Conservation (phyloP, 257 asterid species). For the Fraxinus pennsylvanica region DNA sequence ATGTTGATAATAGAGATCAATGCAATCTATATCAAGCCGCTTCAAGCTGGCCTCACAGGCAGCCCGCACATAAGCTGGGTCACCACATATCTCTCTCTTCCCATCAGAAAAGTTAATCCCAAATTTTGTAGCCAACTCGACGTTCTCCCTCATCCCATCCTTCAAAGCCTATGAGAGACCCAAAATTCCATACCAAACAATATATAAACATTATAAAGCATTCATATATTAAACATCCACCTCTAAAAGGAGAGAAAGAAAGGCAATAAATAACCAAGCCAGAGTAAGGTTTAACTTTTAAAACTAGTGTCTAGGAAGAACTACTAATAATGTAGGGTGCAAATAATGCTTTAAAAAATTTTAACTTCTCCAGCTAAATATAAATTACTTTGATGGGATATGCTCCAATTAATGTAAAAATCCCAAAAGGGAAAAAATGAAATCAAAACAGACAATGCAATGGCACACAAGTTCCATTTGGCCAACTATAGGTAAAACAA, state of each 20-base stretch:
- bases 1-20: constrained; percentile 44
- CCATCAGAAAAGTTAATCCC: constrained; percentile 20
- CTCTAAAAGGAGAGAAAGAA: not conserved
- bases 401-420: not conserved
- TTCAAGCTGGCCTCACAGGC: constrained; percentile 45
- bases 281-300: no score
- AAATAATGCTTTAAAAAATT: not conserved
- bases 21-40: constrained; percentile 37
- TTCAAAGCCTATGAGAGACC: constrained; percentile 31
- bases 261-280: not conserved
- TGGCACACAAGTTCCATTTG: not conserved
- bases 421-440: not conserved
- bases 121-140: constrained; percentile 37
- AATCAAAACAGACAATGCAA: not conserved
- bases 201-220: not conserved
- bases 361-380: not conserved
- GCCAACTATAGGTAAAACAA: not conserved
- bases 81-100: constrained; percentile 27
- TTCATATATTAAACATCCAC: not conserved
- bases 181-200: not conserved
- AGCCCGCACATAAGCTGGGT: constrained; percentile 38
- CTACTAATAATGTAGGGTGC: not conserved
- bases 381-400: no score
- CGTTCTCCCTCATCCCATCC: constrained; percentile 37
- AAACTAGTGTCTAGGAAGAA: not conserved